A percentile compares a stretch with the other conserved stretches of the same genome.
These are phyloP conservation scores for Phytophthora fragariae DNA, from an alignment of 352 stramenopile genomes.

Conservation along the genomic window DNA sequence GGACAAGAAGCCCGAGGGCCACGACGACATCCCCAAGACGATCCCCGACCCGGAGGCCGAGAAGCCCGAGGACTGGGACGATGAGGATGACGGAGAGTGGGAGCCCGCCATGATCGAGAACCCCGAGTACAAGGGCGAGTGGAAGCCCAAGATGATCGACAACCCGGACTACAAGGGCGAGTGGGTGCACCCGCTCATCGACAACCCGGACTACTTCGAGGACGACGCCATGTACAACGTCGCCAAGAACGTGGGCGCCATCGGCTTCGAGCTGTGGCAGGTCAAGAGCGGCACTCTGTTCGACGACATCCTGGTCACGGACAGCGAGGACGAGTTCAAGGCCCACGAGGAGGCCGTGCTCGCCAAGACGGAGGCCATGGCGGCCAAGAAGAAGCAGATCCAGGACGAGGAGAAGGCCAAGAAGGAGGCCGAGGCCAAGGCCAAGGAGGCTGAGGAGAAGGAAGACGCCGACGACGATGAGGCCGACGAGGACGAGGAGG, in stretches of 20 bases:
- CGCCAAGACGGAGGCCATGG: constrained; percentile 79
- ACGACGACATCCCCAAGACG: constrained; percentile 97
- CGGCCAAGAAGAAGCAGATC: constrained; percentile 78
- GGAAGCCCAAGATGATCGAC: constrained; percentile 97
- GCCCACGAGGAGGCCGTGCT: constrained; percentile 96
- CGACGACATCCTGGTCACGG: constrained; percentile 99
- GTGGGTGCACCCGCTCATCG: constrained; percentile 97
- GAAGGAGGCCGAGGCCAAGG: constrained; percentile 74
- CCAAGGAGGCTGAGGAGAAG: constrained; percentile 80
- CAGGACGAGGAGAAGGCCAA: constrained; percentile 81
- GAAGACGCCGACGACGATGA: constrained; percentile 71
- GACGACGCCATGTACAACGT: constrained; percentile 96
- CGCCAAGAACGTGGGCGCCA: constrained; percentile 95
- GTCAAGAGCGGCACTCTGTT: constrained; percentile 99
- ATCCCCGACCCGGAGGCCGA: constrained; percentile 97
- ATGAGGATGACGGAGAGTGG: constrained; percentile 99
- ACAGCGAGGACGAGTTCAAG: constrained; percentile 97
- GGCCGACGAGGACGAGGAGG: constrained; percentile 63
- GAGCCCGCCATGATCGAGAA: constrained; percentile 96
- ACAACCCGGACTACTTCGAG: constrained; percentile 97
- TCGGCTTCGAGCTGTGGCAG: constrained; percentile 99
- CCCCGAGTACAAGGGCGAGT: constrained; percentile 98
- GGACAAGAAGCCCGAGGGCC: constrained; percentile 97
- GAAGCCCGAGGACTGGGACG: constrained; percentile 99
- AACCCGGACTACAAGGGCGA: constrained; percentile 99